A percentile compares a stretch with the other conserved stretches of the same genome.
phyloP scores from a whole-genome alignment of 805 yeast species.

The baker's yeast (Saccharomyces cerevisiae) region DNA sequence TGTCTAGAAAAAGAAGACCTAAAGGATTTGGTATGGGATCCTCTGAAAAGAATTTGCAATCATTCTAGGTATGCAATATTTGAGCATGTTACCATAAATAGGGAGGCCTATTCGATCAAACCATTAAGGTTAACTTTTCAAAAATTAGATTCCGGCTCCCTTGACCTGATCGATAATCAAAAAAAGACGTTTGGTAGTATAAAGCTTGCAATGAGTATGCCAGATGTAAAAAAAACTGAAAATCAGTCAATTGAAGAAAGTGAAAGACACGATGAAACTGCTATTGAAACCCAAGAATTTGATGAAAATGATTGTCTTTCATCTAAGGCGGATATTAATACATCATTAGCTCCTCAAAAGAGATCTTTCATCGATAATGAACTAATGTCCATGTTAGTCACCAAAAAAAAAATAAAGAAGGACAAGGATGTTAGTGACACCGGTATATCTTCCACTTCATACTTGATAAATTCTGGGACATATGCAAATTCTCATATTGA shows the following conservation, averaged over 20 bases:
- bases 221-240: neutral
- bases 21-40: conserved; percentile 17
- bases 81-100: neutral
- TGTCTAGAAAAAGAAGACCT: conserved; percentile 7
- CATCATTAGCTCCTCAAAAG: conserved; percentile 16
- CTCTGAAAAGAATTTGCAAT: conserved; percentile 6
- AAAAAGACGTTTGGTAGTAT: conserved; percentile 6
- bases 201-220: neutral
- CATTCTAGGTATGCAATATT: neutral
- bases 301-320: neutral
- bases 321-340: conserved; percentile 1
- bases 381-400: conserved; percentile 8
- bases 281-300: neutral
- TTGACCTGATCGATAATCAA: conserved; percentile 12
- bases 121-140: conserved; percentile 1
- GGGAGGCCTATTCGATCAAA: neutral
- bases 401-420: conserved; percentile 1
- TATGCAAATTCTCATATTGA: neutral
- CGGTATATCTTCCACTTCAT: neutral
- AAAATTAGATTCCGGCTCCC: conserved; percentile 1
- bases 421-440: neutral
- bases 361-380: conserved; percentile 21
- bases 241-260: neutral
- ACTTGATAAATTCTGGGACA: neutral
- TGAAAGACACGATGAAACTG: neutral